A percentile compares a stretch with the other conserved stretches of the same genome.
Conservation (phyloP, 371 early-diverging fungal genomes). For the Circinella minor region DNA sequence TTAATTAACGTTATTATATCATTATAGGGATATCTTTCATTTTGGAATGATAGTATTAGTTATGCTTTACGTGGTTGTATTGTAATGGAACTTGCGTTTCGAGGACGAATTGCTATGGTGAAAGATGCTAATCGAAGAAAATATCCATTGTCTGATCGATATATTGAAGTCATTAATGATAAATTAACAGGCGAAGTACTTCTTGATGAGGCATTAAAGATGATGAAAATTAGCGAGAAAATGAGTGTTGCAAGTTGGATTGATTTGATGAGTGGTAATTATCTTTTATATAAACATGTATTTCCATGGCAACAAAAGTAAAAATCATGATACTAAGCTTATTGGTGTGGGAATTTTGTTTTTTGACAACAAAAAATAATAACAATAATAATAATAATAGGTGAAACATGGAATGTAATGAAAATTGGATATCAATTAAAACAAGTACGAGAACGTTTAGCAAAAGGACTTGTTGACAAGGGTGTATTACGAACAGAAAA, state of each 20-base stretch:
- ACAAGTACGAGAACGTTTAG: conserved; percentile 95
- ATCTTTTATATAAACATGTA: too few species aligned
- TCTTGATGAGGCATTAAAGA: conserved; percentile 90
- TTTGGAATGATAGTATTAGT: conserved; percentile 98
- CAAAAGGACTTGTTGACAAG: conserved; percentile 97
- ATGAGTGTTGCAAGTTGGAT: conserved; percentile 93
- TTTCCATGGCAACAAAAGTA: neutral
- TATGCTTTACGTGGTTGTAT: conserved; percentile 96
- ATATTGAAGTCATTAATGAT: conserved; percentile 84
- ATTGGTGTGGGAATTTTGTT: too few species aligned
- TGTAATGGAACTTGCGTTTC: conserved; percentile 92
- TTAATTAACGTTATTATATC: neutral
- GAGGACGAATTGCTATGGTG: conserved; percentile 85
- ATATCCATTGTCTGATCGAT: conserved; percentile 78
- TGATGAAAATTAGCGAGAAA: conserved; percentile 79
- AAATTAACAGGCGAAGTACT: conserved; percentile 92
- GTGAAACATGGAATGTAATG: conserved; percentile 97
- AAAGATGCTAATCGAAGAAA: conserved; percentile 86
- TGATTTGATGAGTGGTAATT: conserved; percentile 92
- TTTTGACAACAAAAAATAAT: too few species aligned
- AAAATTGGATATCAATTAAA: conserved; percentile 96
- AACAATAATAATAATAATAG: conserved; percentile 39
- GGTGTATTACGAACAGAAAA: conserved; percentile 96
- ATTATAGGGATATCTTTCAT: conserved; percentile 88
- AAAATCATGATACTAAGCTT: neutral